Evolutionary conservation across 1,139 yeast species (phyloP), one percentile per base, ranked within the genome.

Genomic region (Geotrichum citri-aurantii): DNA sequence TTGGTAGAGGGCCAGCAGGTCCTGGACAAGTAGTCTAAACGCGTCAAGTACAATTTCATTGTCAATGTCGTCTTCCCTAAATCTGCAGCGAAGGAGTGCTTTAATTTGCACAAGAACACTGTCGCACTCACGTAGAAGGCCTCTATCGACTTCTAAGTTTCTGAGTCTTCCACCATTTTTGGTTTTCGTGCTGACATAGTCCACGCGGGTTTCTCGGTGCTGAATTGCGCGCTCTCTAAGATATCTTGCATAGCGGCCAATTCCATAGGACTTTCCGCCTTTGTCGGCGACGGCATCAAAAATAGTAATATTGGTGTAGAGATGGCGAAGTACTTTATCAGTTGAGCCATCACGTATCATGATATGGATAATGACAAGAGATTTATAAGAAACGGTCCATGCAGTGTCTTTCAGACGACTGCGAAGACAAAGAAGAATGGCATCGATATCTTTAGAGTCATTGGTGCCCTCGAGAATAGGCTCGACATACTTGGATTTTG

Each of bases 401-500:
- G 95, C 88, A 23, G 86, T 76, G 69, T 90, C 96, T 59, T 81
- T 84, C 58, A 89, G 76, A 58, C 97, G 76, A 29, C 70, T 66
- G 27, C 79, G 79, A 61, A 93, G 75, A 0, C 86, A 77, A 56
- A 80, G 77, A 84, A 91, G 85, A 46, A 91, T 85, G 19, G 85
- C 81, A 59, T 79, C 79, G 67, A 92, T 83, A 65, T 86, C 85
- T 42, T 81, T 85, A 37, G 75, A 73, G 31, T 77, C 76, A 17
- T 81, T 73, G 0, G 97, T 89, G 3, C 95, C 86, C 77, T 87
- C 80, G 54, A 93, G 79, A 59, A 93, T 88, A 1, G 98, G 98
- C 73, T 91, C 97, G 59, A 92, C 86, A 70, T 93, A 95, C 71
- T 95, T 93, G 50, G 95, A 87, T 75, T 93, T 93, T 17, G 99